phyloP scores from a whole-genome alignment of 169 alveolate species.

The Plasmodium gallinaceum region DNA sequence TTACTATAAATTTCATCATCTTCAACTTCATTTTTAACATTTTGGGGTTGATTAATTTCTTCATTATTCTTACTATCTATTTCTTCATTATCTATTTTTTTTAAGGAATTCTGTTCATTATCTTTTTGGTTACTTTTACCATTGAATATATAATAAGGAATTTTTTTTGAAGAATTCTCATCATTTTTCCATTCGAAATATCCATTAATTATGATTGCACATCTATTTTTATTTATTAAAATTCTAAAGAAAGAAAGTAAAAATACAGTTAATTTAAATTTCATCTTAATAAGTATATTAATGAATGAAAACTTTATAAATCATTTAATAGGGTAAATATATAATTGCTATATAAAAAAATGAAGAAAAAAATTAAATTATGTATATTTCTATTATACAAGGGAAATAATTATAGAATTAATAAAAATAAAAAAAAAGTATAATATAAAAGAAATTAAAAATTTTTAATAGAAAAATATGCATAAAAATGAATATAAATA shows the following conservation, averaged over 20 bases:
- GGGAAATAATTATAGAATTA: too few species aligned
- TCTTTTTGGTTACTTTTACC: slow-evolving; percentile 16
- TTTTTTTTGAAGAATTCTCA: slow-evolving; percentile 20
- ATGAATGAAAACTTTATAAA: background rate
- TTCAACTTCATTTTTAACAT: background rate
- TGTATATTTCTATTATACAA: too few species aligned
- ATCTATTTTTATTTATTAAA: slow-evolving; percentile 54
- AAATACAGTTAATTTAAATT: background rate
- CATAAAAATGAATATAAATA: background rate
- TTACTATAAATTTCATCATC: slow-evolving; percentile 5
- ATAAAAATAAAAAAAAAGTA: too few species aligned
- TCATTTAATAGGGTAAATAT: background rate
- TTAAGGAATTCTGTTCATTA: background rate
- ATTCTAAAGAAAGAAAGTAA: slow-evolving; percentile 11
- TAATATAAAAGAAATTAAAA: too few species aligned
- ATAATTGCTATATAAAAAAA: background rate
- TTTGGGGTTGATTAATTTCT: background rate
- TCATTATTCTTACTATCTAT: background rate
- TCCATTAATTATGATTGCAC: slow-evolving; percentile 52
- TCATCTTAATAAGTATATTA: background rate
- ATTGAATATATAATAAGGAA: slow-evolving; percentile 35
- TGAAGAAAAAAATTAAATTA: too few species aligned
- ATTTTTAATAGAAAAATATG: too few species aligned
- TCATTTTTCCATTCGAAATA: slow-evolving; percentile 46
- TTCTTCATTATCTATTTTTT: slow-evolving; percentile 3